Base-by-base conservation (phyloP, 257 asterid genomes). In the Petrea volubilis region DNA sequence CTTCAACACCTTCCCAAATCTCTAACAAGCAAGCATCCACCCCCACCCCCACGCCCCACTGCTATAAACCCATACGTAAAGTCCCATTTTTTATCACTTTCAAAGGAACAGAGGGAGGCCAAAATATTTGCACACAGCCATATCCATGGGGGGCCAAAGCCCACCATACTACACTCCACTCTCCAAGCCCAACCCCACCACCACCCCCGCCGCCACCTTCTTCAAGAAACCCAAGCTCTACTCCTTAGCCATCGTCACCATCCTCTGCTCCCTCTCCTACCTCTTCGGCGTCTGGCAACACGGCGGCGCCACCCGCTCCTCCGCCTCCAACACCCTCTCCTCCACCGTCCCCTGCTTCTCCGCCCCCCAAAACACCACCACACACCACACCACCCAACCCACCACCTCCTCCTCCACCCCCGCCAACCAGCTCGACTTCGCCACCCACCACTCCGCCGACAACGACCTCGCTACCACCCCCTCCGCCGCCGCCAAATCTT, bases 101-200 rank as follows among this genome's bases (percentile, higher is more conserved):
- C n/a, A n/a, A n/a, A 15, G 36, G 14, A 51, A 55, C 1, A 3
- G 1, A 3, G 31, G 25, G 23, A 60, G 59, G 53, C 17, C 6
- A n/a, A 56, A 34, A 20, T 3, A n/a, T n/a, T n/a, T n/a, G n/a
- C n/a, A n/a, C n/a, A n/a, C n/a, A n/a, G n/a, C n/a, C n/a, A n/a
- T n/a, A n/a, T n/a, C n/a, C n/a, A 91, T 91, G 96, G 92, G 84
- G 51, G 89, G 89, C 12, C 79, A 82, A 51, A 80, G 31, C 78
- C 84, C 84, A 14, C 85, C 86, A 1, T 60, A 82, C 78, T 89
- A 89, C 82, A 84, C 88, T 13, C 92, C 94, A 1, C 74, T 79
- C 15, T 81, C 87, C 60, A 87, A 88, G 51, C 86, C 91, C 60
- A 15, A 84, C 23, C 34, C 79, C 70, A 0, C 74, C 74, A 3